Evolutionary conservation across 2,329 filamentous ascomycete species (phyloP).

Genomic region (Alternaria burnsii): DNA sequence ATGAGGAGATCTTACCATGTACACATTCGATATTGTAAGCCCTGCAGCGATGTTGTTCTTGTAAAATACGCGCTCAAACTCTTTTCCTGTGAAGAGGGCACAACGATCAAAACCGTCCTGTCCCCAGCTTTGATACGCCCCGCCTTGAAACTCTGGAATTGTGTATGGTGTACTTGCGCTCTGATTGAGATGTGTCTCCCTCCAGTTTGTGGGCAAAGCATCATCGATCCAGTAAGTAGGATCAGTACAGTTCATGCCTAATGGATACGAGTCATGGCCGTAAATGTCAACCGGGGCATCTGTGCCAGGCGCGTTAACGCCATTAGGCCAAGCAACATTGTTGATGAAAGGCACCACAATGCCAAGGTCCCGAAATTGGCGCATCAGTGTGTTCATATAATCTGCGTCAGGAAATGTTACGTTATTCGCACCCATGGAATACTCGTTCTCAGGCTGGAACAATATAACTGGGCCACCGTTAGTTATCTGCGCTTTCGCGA

Average conservation of each 20-base stretch:
- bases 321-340: constrained; percentile 69
- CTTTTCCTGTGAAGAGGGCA: constrained; percentile 68
- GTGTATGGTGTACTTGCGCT: constrained; percentile 72
- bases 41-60: constrained; percentile 75
- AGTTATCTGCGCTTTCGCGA: constrained; percentile 79
- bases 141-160: constrained; percentile 70
- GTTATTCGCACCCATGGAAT: constrained; percentile 61
- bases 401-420: constrained; percentile 67
- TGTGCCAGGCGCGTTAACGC: constrained; percentile 69
- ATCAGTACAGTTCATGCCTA: constrained; percentile 67
- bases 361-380: constrained; percentile 71
- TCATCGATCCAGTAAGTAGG: constrained; percentile 67
- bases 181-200: constrained; percentile 62
- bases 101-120: constrained; percentile 74
- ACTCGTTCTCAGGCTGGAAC: constrained; percentile 82
- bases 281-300: constrained; percentile 68
- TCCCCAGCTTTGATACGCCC: constrained; percentile 76
- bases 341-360: constrained; percentile 77
- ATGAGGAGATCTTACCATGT: constrained; percentile 62
- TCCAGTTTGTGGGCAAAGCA: constrained; percentile 63
- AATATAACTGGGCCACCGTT: constrained; percentile 81
- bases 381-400: constrained; percentile 74
- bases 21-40: constrained; percentile 72
- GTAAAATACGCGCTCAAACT: constrained; percentile 78
- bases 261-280: constrained; percentile 69